These are phyloP conservation scores for Sporothrix mexicana DNA, from an alignment of 2,329 filamentous ascomycete species.

Conservation along the genomic window DNA sequence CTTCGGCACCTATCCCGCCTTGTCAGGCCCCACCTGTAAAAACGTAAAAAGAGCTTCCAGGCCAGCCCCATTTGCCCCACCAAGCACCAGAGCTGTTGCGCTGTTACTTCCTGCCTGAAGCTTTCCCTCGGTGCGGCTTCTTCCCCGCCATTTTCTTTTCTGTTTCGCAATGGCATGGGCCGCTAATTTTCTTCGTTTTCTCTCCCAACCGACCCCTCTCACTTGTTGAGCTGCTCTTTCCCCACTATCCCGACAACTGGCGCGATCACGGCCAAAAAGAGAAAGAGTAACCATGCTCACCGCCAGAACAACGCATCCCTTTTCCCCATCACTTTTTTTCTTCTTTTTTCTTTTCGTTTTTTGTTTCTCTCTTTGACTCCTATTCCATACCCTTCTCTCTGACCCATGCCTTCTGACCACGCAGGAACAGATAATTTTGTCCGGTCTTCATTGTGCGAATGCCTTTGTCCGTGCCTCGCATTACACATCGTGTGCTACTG, in stretches of 20 bases:
- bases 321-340: slow-evolving; percentile 11
- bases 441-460: no score
- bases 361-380: background rate
- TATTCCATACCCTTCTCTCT: no score
- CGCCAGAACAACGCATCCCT: slow-evolving; percentile 23
- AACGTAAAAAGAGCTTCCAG: background rate
- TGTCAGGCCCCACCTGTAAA: background rate
- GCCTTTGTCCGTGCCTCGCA: background rate
- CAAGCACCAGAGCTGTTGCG: background rate
- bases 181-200: background rate
- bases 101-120: slow-evolving; percentile 6
- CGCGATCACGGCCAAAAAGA: background rate
- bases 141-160: slow-evolving; percentile 28
- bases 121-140: slow-evolving; percentile 11
- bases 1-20: slow-evolving; percentile 5
- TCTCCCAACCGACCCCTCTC: slow-evolving; percentile 8
- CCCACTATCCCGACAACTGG: slow-evolving; percentile 12
- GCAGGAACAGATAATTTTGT: background rate
- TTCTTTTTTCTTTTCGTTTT: background rate
- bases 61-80: slow-evolving; percentile 1
- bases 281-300: slow-evolving; percentile 23
- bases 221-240: slow-evolving; percentile 8
- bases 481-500: background rate
- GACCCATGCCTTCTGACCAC: slow-evolving; percentile 14
- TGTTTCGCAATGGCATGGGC: background rate